These are phyloP conservation scores for Zea luxurians DNA, from an alignment of 176 grass and related monocot genomes.

Conservation along the genomic window DNA sequence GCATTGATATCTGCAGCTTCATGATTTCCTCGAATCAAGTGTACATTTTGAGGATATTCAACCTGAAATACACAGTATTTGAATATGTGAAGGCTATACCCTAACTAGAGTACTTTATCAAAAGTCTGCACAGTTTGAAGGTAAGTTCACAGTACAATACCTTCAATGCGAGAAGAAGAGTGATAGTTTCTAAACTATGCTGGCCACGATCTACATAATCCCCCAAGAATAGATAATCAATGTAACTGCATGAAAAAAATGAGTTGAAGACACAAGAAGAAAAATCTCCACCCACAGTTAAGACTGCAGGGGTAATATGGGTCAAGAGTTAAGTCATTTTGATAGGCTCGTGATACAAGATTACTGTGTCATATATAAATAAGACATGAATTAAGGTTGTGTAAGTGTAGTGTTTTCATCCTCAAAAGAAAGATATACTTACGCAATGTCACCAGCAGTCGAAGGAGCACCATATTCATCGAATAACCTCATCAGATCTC, in stretches of 20 bases:
- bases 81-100: slow-evolving; percentile 2
- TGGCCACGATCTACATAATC: slow-evolving; percentile 99
- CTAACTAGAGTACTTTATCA: slow-evolving; percentile 1
- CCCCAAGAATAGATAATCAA: slow-evolving; percentile 99
- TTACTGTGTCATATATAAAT: slow-evolving; percentile 1
- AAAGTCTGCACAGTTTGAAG: slow-evolving; percentile 14
- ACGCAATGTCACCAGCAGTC: slow-evolving; percentile 98
- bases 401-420: neutral
- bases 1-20: slow-evolving; percentile 99
- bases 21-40: slow-evolving; percentile 99
- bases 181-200: slow-evolving; percentile 98
- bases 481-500: slow-evolving; percentile 94
- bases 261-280: slow-evolving; percentile 16
- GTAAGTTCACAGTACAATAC: slow-evolving; percentile 40
- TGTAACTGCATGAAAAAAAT: slow-evolving; percentile 71
- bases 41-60: slow-evolving; percentile 88
- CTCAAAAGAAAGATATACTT: slow-evolving; percentile 41
- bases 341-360: neutral
- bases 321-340: slow-evolving; percentile 18
- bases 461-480: slow-evolving; percentile 98
- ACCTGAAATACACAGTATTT: slow-evolving; percentile 60
- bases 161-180: slow-evolving; percentile 98
- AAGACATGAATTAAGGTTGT: neutral
- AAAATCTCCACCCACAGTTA: slow-evolving; percentile 14
- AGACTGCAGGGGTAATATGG: slow-evolving; percentile 11